Evolutionary conservation across 2,329 filamentous ascomycete genomes (phyloP).

Genomic region (Westerdykella aurantiaca): DNA sequence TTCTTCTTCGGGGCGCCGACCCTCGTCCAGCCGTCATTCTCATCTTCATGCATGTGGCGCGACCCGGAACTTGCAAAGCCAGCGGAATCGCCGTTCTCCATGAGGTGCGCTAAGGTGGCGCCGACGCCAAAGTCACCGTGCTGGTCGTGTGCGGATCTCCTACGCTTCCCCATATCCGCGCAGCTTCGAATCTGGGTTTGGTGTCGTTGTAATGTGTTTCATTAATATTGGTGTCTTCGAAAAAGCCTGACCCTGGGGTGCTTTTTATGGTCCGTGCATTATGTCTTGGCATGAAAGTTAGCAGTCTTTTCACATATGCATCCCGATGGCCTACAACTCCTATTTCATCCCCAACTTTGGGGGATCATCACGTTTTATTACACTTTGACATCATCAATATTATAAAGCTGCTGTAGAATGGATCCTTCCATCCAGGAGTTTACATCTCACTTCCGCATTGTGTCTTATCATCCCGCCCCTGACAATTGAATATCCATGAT

Average conservation of each 20-base stretch:
- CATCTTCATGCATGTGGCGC: slow-evolving; percentile 5
- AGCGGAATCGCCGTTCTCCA: slow-evolving; percentile 8
- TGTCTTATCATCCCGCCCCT: no score
- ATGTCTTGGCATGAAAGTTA: no score
- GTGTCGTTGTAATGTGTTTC: slow-evolving; percentile 21
- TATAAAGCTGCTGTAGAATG: no score
- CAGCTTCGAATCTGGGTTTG: slow-evolving; percentile 11
- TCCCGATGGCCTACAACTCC: no score
- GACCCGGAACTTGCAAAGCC: slow-evolving; percentile 2
- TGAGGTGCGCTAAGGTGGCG: slow-evolving; percentile 25
- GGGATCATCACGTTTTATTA: no score
- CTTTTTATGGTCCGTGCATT: no score
- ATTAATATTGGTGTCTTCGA: background rate
- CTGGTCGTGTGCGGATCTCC: slow-evolving; percentile 12
- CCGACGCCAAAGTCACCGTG: slow-evolving; percentile 24
- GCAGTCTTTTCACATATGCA: no score
- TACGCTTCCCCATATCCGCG: slow-evolving; percentile 1
- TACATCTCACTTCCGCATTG: no score
- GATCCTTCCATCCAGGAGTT: no score
- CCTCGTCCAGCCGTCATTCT: slow-evolving; percentile 26
- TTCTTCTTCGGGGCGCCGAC: slow-evolving; percentile 22
- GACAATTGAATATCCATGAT: no score
- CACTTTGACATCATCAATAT: no score
- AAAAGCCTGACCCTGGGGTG: background rate
- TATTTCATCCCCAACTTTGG: no score